Percentiles rank a stretch among this genome's conserved stretches.
phyloP scores from a whole-genome alignment of 768 basidiomycete species.

The Termitomyces sp. region DNA sequence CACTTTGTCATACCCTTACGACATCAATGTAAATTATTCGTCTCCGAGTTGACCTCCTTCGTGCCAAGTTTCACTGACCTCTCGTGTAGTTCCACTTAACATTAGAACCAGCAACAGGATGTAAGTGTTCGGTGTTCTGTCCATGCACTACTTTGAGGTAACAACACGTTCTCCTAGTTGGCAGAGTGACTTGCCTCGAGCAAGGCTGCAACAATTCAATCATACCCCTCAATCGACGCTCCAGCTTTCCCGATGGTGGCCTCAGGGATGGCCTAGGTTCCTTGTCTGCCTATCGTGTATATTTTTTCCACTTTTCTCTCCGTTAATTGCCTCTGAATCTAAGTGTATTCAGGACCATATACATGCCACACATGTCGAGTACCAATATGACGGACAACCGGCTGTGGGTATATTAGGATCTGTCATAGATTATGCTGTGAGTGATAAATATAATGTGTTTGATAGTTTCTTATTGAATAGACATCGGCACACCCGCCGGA shows the following conservation, averaged over 20 bases:
- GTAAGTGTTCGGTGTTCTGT: conserved; percentile 22
- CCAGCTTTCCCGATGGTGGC: conserved; percentile 32
- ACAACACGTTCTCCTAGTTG: conserved; percentile 23
- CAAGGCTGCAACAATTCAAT: conserved; percentile 29
- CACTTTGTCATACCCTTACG: conserved; percentile 23
- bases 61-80: neutral
- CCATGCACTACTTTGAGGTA: neutral
- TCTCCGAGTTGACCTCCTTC: neutral
- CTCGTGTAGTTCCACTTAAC: conserved; percentile 28
- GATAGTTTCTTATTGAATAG: neutral
- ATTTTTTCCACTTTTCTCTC: conserved; percentile 10
- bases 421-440: neutral
- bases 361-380: conserved; percentile 21
- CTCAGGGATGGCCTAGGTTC: conserved; percentile 37
- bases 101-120: conserved; percentile 28
- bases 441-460: neutral
- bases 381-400: conserved; percentile 14
- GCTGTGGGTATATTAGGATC: neutral
- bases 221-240: conserved; percentile 27
- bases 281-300: conserved; percentile 39
- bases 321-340: neutral
- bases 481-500: neutral
- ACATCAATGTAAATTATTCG: conserved; percentile 23
- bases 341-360: conserved; percentile 22
- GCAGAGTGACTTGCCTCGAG: conserved; percentile 39